Evolutionary conservation across 768 basidiomycete species (phyloP).

Genomic region (Fomitopsis pulvina): DNA sequence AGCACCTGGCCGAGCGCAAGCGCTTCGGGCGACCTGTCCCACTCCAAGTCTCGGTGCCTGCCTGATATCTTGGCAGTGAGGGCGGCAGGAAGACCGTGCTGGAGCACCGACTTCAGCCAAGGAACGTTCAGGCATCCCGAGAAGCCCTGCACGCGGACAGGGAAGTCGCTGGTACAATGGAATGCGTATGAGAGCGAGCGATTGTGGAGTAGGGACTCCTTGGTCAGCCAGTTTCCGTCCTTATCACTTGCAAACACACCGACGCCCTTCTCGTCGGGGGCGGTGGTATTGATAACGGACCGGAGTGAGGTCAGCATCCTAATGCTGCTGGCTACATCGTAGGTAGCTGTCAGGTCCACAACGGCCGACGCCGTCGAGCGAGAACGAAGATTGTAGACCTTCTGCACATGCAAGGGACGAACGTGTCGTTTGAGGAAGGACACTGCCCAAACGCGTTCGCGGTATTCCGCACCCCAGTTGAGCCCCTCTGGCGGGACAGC

Average conservation of each 20-base stretch:
- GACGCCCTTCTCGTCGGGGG: background rate
- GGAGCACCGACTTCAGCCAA: slow-evolving; percentile 28
- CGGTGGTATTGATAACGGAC: background rate
- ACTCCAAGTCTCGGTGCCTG: background rate
- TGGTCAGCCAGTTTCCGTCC: background rate
- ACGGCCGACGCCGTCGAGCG: background rate
- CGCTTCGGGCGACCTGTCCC: slow-evolving; percentile 17
- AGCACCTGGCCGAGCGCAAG: slow-evolving; percentile 34
- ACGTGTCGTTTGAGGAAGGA: slow-evolving; percentile 1
- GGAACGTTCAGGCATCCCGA: slow-evolving; percentile 21
- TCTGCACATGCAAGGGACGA: slow-evolving; percentile 3
- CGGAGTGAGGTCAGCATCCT: background rate
- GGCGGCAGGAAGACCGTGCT: slow-evolving; percentile 19
- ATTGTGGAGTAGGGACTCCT: background rate
- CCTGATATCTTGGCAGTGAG: slow-evolving; percentile 15
- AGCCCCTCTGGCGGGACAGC: background rate
- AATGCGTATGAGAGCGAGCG: background rate
- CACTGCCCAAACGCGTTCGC: slow-evolving; percentile 3
- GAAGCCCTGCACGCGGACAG: background rate
- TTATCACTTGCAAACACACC: background rate
- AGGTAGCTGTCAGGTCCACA: slow-evolving; percentile 1
- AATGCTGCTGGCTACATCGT: background rate
- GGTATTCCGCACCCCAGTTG: slow-evolving; percentile 10
- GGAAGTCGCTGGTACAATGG: background rate
- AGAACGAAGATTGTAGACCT: slow-evolving; percentile 2